phyloP scores from a whole-genome alignment of 2,329 filamentous ascomycete species.

The Beauveria asiatica region DNA sequence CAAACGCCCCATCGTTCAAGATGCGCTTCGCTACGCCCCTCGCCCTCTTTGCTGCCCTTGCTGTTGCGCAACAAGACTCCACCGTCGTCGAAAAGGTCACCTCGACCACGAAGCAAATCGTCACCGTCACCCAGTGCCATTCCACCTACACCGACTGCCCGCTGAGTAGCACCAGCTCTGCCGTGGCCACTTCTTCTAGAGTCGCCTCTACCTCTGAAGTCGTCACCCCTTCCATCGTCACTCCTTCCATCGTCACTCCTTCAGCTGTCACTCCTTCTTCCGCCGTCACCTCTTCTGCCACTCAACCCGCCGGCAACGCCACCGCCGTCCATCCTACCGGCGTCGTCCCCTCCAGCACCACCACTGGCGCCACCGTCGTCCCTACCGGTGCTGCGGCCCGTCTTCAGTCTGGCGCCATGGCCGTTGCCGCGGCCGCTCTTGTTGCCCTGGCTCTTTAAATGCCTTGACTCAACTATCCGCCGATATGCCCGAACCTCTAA shows the following conservation, averaged over 20 bases:
- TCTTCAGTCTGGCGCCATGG: conserved; percentile 30
- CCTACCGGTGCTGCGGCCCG: conserved; percentile 26
- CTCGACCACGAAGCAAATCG: conserved; percentile 34
- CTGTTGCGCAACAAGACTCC: conserved; percentile 28
- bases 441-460: conserved; percentile 7
- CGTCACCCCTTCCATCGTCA: neutral
- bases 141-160: conserved; percentile 37
- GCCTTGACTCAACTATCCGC: no score
- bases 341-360: neutral
- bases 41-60: conserved; percentile 31
- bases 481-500: neutral
- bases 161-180: conserved; percentile 16
- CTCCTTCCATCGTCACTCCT: neutral
- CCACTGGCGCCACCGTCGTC: conserved; percentile 16
- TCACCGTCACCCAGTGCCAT: conserved; percentile 41
- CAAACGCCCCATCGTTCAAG: conserved; percentile 19
- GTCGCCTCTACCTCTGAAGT: neutral
- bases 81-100: conserved; percentile 32
- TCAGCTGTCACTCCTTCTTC: neutral
- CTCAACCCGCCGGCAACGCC: neutral
- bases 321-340: conserved; percentile 11
- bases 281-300: neutral
- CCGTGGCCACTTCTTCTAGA: conserved; percentile 12
- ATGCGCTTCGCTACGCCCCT: conserved; percentile 39
- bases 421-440: conserved; percentile 21